Conservation (phyloP, 495 filamentous ascomycete species). For the Annulohypoxylon stygium region DNA sequence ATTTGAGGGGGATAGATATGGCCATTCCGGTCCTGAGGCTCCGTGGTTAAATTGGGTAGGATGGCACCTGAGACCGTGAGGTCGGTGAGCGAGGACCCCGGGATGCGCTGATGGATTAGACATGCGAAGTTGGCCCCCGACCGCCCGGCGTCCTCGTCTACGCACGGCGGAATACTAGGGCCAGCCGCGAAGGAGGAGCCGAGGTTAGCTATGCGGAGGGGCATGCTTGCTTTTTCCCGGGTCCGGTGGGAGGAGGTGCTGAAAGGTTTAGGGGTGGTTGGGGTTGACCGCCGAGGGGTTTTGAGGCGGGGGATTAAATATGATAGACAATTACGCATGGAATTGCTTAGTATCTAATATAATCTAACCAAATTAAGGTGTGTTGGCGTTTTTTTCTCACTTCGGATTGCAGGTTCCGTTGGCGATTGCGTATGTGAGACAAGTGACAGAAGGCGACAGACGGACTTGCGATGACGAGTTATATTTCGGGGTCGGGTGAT, state of each 20-base stretch:
- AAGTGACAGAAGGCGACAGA: not conserved
- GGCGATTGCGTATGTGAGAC: slow-evolving; percentile 3
- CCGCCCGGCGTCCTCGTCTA: slow-evolving; percentile 51
- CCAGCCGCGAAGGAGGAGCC: slow-evolving; percentile 63
- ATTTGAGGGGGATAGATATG: slow-evolving; percentile 57
- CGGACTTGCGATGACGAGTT: not conserved
- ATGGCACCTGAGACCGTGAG: slow-evolving; percentile 60
- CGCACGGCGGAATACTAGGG: slow-evolving; percentile 57
- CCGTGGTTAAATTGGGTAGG: slow-evolving; percentile 56
- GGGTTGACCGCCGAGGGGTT: not conserved
- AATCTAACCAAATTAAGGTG: not conserved
- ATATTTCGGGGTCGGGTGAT: slow-evolving; percentile 1
- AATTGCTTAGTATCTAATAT: not conserved
- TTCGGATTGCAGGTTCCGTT: not conserved
- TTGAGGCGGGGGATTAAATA: slow-evolving; percentile 7
- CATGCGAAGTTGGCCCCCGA: slow-evolving; percentile 60
- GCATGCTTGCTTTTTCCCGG: slow-evolving; percentile 19
- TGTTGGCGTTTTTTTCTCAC: not conserved
- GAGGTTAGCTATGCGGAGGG: slow-evolving; percentile 53
- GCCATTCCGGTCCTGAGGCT: slow-evolving; percentile 51
- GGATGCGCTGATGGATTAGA: slow-evolving; percentile 50
- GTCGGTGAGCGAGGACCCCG: slow-evolving; percentile 55
- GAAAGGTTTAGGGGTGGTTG: not conserved
- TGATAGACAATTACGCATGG: slow-evolving; percentile 19
- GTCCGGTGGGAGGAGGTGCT: slow-evolving; percentile 1